These are phyloP conservation scores for Nymphaea colorata DNA, from an alignment of 164 flowering plant species.

Conservation along the genomic window DNA sequence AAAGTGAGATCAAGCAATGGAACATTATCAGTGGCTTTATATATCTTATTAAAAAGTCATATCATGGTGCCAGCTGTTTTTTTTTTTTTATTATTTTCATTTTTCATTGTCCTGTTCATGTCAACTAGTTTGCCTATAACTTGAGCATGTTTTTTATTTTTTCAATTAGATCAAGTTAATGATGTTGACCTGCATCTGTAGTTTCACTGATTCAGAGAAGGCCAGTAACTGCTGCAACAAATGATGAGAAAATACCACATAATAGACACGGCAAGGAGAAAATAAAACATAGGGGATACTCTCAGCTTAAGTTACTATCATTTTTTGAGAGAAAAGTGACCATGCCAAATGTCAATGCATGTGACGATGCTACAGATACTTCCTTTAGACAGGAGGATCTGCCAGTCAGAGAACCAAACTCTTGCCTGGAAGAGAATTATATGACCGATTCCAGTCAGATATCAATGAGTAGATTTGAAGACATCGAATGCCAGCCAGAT, in stretches of 20 bases:
- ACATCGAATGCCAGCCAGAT: slow-evolving; percentile 3
- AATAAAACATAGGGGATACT: slow-evolving; percentile 25
- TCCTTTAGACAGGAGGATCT: slow-evolving; percentile 15
- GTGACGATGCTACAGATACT: slow-evolving; percentile 4
- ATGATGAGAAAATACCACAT: background rate
- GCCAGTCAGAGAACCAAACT: slow-evolving; percentile 2
- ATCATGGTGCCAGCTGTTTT: too few species aligned
- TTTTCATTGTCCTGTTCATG: background rate
- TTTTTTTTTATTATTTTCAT: too few species aligned
- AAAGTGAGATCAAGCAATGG: too few species aligned
- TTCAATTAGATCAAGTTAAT: background rate
- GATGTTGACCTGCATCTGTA: slow-evolving; percentile 15
- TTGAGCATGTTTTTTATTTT: background rate
- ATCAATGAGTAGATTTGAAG: slow-evolving; percentile 7
- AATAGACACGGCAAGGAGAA: slow-evolving; percentile 27
- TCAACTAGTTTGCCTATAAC: background rate
- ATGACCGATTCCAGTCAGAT: slow-evolving; percentile 7
- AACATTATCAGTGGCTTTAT: too few species aligned
- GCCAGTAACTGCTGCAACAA: slow-evolving; percentile 10
- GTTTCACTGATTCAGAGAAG: slow-evolving; percentile 63
- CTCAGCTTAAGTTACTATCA: slow-evolving; percentile 65
- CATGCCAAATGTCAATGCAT: slow-evolving; percentile 8
- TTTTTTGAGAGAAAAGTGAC: slow-evolving; percentile 50
- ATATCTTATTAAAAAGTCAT: too few species aligned
- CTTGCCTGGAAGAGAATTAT: slow-evolving; percentile 3